phyloP scores from a whole-genome alignment of 2,329 filamentous ascomycete species.

The Zasmidium citrigriseum region DNA sequence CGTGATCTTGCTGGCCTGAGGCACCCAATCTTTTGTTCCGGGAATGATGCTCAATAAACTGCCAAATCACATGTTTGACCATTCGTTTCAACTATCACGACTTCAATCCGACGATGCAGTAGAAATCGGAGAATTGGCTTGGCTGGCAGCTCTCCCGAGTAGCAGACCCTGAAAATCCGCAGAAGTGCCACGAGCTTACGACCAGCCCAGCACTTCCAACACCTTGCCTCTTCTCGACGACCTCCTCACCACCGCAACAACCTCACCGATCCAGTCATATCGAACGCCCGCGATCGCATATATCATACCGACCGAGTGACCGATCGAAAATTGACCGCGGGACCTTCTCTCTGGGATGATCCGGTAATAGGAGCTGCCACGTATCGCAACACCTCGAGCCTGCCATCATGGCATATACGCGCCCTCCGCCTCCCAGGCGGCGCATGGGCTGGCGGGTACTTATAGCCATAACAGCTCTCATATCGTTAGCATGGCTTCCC shows the following conservation, averaged over 20 bases:
- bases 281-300: neutral
- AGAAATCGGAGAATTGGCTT: too few relatives aligned
- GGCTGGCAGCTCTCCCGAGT: neutral
- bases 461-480: conserved; percentile 14
- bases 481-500: conserved; percentile 23
- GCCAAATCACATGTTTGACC: too few relatives aligned
- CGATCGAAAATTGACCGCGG: neutral
- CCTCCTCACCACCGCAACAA: neutral
- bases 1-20: conserved; percentile 2
- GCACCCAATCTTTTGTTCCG: conserved; percentile 15
- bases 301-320: neutral
- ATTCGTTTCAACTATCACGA: neutral
- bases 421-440: conserved; percentile 5
- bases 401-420: conserved; percentile 17
- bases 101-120: neutral
- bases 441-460: conserved; percentile 16
- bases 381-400: conserved; percentile 11
- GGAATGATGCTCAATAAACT: conserved; percentile 15
- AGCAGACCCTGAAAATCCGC: neutral
- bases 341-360: conserved; percentile 7
- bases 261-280: neutral
- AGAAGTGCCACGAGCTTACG: conserved; percentile 5
- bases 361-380: conserved; percentile 19
- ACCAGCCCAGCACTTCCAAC: neutral
- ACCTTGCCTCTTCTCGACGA: neutral